A percentile compares a stretch with the other conserved stretches of the same genome.
Conservation (phyloP, 176 grass and related monocot species). For the Aegilops tauschii region DNA sequence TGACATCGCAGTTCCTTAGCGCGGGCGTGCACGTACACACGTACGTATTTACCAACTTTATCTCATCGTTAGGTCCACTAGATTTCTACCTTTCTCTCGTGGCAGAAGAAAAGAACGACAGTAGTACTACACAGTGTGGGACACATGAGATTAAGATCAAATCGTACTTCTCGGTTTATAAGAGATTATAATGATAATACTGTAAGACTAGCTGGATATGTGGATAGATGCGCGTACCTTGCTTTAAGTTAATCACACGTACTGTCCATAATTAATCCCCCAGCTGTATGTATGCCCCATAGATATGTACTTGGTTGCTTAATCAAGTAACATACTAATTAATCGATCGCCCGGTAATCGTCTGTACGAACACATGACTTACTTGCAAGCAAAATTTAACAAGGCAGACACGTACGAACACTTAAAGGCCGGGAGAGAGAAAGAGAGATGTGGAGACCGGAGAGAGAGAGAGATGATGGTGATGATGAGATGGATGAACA, state of each 20-base stretch:
- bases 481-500: background rate
- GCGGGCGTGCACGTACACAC: background rate
- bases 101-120: no score
- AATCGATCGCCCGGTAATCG: background rate
- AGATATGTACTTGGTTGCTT: background rate
- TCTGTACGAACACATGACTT: background rate
- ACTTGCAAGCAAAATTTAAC: slow-evolving; percentile 27
- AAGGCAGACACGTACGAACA: background rate
- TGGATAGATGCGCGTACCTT: background rate
- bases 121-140: no score
- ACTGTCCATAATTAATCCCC: background rate
- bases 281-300: no score
- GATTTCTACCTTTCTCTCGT: no score
- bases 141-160: background rate
- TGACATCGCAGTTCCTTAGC: slow-evolving; percentile 28
- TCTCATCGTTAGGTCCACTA: background rate
- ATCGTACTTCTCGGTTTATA: background rate
- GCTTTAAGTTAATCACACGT: background rate
- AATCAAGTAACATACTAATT: background rate
- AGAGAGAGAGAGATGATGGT: no score
- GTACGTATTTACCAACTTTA: background rate
- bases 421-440: background rate
- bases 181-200: no score
- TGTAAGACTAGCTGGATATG: background rate
- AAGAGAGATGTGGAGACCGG: no score